Evolutionary conservation across 2,329 filamentous ascomycete genomes (phyloP), one percentile per base, ranked within the genome.

Genomic region (Fusarium odoratissimum): DNA sequence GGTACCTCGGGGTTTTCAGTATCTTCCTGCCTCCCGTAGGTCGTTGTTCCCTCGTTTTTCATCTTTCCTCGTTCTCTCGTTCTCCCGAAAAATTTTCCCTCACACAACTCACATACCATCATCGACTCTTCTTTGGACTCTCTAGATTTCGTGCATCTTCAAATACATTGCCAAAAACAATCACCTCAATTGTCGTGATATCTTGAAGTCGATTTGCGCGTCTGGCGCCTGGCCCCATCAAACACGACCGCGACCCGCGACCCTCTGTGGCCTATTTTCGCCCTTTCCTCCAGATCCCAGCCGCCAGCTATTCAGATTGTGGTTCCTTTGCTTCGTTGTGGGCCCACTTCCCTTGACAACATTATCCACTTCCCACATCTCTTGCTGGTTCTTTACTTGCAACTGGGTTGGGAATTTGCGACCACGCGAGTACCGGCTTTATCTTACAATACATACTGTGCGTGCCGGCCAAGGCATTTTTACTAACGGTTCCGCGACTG

Each of bases 201-300:
- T 65, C 60, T 74, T 57, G 54, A 58, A 48, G 54, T 49, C 56
- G 61, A 70, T 76, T 75, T 77, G 75, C 75, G 75, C 75, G 75
- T 66, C 75, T 77, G 75, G 75, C 75, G 75, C 60, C 72, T 76
- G 73, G 75, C 70, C 74, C 75, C 75, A 76, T 77, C 74, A 73
- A 75, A 75, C 74, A 76, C 74, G 73, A 69, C 63, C 61, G 55
- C 72, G 72, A 75, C 68, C 74, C 74, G 64, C 74, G 73, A 75
- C 73, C 67, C 71, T 76, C 66, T 76, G 60, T 69, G 65, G 60
- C 51, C 66, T 71, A 66, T 77, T 76, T 76, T 72, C 60, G 41
- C 63, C 46, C 69, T 74, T 63, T 75, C 48, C 61, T 73, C 74
- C 71, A 75, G 68, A 77, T 76, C 76, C 76, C 73, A 78, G 76